These are phyloP conservation scores for Chlamydomonas urium DNA, from an alignment of 139 green algal species.

Conservation along the genomic window DNA sequence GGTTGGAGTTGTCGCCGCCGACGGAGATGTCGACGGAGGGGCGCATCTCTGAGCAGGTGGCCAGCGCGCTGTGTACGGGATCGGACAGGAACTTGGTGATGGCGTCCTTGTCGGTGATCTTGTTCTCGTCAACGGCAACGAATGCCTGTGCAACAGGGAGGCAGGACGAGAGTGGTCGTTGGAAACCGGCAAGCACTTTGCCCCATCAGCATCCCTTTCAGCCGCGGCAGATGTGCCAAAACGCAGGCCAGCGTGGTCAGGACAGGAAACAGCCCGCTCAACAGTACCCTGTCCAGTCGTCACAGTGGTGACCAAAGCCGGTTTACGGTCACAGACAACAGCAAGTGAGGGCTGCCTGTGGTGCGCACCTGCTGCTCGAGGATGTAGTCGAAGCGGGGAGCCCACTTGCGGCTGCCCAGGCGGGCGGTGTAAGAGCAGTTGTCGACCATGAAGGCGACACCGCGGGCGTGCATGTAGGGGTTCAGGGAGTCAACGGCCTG, in stretches of 20 bases:
- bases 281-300: too few species aligned
- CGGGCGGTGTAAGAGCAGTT: constrained; percentile 99
- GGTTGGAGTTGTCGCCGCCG: constrained; percentile 53
- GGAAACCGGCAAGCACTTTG: too few species aligned
- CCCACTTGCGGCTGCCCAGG: constrained; percentile 96
- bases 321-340: too few species aligned
- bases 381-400: constrained; percentile 95
- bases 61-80: constrained; percentile 75
- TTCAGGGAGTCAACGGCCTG: constrained; percentile 96
- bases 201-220: too few species aligned
- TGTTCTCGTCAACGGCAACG: constrained; percentile 8
- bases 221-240: too few species aligned
- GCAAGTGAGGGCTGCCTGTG: too few species aligned
- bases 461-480: constrained; percentile 99
- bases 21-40: constrained; percentile 97
- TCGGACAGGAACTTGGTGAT: constrained; percentile 44
- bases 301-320: too few species aligned
- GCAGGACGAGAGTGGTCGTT: too few species aligned
- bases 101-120: constrained; percentile 33
- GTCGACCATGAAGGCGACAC: constrained; percentile 99
- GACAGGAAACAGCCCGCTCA: too few species aligned
- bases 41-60: constrained; percentile 84
- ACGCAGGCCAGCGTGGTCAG: too few species aligned
- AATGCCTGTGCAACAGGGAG: constrained; percentile 4
- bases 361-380: constrained; percentile 87